A percentile compares a stretch with the other conserved stretches of the same genome.
Evolutionary conservation across 164 flowering plant species (phyloP).

Genomic region (Nymphaea colorata): DNA sequence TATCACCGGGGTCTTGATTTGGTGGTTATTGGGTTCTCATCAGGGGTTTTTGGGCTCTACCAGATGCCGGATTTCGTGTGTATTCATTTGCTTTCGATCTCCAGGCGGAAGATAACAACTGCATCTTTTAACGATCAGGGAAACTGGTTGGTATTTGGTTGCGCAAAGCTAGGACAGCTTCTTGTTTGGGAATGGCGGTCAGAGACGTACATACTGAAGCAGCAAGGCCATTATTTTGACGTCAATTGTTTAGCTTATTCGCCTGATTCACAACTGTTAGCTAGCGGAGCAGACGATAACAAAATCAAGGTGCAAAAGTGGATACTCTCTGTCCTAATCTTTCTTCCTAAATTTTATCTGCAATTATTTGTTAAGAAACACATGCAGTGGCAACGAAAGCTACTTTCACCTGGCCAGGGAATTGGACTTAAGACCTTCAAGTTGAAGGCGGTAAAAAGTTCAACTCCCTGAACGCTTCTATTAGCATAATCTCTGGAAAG

Average conservation of each 20-base stretch:
- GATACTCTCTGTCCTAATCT: background rate
- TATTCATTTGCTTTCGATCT: conserved; percentile 77
- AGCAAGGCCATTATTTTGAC: conserved; percentile 98
- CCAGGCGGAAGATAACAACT: conserved; percentile 91
- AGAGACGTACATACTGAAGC: conserved; percentile 84
- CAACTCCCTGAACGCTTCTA: too few relatives aligned
- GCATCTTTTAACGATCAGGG: conserved; percentile 79
- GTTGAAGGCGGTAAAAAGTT: too few relatives aligned
- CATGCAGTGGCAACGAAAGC: too few relatives aligned
- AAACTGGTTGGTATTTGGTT: conserved; percentile 93
- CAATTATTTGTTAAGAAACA: too few relatives aligned
- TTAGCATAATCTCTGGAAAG: too few relatives aligned
- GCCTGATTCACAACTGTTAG: conserved; percentile 90
- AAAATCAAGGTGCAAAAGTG: conserved; percentile 65
- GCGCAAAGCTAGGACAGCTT: conserved; percentile 91
- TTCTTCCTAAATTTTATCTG: too few relatives aligned
- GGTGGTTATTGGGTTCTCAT: conserved; percentile 84
- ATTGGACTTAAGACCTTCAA: too few relatives aligned
- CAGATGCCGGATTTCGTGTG: conserved; percentile 97
- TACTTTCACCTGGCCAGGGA: too few relatives aligned
- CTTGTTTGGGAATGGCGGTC: conserved; percentile 99
- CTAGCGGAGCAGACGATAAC: conserved; percentile 98
- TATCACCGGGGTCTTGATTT: conserved; percentile 76
- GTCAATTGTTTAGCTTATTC: conserved; percentile 89
- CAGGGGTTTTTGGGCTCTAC: conserved; percentile 90